phyloP scores from a whole-genome alignment of 2,329 filamentous ascomycete species.

The Beauveria pseudobassiana region DNA sequence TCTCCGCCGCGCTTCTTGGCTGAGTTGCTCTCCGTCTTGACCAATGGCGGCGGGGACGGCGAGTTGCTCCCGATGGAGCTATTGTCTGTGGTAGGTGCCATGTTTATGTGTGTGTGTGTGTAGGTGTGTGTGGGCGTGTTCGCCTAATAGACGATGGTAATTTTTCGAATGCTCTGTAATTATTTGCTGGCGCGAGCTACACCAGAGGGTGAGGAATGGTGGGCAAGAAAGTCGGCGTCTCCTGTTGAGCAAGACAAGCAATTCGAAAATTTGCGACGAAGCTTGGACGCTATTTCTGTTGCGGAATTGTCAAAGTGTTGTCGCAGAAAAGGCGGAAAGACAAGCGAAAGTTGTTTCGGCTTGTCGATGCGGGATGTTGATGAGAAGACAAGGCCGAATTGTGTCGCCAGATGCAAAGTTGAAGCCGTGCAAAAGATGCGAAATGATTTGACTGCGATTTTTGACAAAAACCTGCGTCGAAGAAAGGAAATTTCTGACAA shows the following conservation, averaged over 20 bases:
- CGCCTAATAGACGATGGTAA: not conserved
- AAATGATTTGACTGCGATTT: not conserved
- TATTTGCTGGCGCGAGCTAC: not conserved
- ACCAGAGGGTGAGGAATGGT: not conserved
- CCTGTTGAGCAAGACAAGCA: not conserved
- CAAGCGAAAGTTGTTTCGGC: not conserved
- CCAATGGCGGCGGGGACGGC: conserved; percentile 20
- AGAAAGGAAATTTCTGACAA: not conserved
- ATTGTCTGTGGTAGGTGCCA: conserved; percentile 12
- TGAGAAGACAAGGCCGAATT: not conserved
- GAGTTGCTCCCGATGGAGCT: conserved; percentile 21
- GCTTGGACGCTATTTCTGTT: no score
- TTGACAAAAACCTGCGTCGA: not conserved
- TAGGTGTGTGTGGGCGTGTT: not conserved
- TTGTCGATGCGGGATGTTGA: not conserved
- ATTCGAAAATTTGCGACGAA: not conserved
- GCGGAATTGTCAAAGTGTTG: no score
- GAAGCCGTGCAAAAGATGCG: not conserved
- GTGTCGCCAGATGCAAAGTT: not conserved
- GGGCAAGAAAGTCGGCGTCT: not conserved
- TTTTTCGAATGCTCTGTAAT: not conserved
- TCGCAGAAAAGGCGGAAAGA: no score
- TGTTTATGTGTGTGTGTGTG: not conserved
- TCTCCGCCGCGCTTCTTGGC: conserved; percentile 24
- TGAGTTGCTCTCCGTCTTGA: conserved; percentile 18